Base-by-base conservation (phyloP, 495 filamentous ascomycete genomes). In the Aspergillus sclerotioniger region DNA sequence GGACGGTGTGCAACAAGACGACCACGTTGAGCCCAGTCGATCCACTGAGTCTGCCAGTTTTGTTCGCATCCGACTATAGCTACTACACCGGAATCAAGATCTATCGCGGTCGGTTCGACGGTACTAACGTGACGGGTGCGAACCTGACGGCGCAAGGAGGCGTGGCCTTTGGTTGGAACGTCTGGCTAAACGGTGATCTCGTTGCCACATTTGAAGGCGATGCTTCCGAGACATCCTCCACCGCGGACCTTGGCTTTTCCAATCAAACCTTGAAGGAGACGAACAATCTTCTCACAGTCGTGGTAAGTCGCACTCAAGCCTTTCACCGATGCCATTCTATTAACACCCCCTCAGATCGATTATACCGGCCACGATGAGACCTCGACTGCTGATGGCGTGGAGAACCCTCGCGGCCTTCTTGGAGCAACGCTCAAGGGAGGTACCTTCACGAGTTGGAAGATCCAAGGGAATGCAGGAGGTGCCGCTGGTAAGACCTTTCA, bases 391-490 rank as follows among this genome's bases (percentile, higher is more conserved):
- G 79, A 89, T 52, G 61, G 67, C 15, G 86, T 87, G 77, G 90
- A 90, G 66, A 70, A 68, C 35, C 88, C 88, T 5, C 76, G 85
- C 10, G 88, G 88, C 2, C 83, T 90, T 28, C 55, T 89, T 5
- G 70, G 81, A 59, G 88, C 85, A 53, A 57, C 57, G 0, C 64
- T 82, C n/a, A 70, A 68, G 13, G 71, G 76, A 25, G 78, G 69
- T 15, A 51, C 66, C 13, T 63, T 73, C 20, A 72, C 87, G 17
- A 75, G 71, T 12, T 91, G 88, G 89, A 89, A 87, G 66, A 61
- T 92, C 13, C 88, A 86, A 0, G 88, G 88, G 0, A 91, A 91
- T 57, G 68, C 90, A 2, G 82, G 82, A 17, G 88, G 88, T 16
- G 47, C 25, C 8, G 47, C 47, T 8, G 47, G 47, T 50, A 50